Evolutionary conservation across 768 basidiomycete species (phyloP).

Genomic region (Kockovaella imperatae): DNA sequence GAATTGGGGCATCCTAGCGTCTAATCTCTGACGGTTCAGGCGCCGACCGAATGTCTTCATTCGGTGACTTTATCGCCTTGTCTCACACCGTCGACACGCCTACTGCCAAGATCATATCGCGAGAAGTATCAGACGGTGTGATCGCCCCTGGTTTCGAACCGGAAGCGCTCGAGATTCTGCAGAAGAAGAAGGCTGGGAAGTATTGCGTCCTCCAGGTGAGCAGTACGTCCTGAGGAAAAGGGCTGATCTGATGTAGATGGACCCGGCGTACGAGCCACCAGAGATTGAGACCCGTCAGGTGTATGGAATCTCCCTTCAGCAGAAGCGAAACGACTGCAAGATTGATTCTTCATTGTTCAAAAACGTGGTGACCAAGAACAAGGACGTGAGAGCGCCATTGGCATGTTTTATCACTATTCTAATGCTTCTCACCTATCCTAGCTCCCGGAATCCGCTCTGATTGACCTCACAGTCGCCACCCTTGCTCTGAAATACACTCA

Average conservation of each 20-base stretch:
- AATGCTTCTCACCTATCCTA: constrained; percentile 34
- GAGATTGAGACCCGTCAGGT: constrained; percentile 88
- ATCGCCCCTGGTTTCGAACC: constrained; percentile 87
- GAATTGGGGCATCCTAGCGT: constrained; percentile 17
- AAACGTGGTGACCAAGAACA: constrained; percentile 83
- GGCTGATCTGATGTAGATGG: too few relatives aligned
- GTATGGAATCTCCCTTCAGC: constrained; percentile 82
- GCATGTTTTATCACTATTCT: background rate
- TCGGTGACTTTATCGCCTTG: constrained; percentile 96
- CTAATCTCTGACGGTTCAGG: constrained; percentile 48
- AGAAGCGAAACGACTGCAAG: constrained; percentile 81
- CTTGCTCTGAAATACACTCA: constrained; percentile 97
- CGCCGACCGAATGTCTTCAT: constrained; percentile 98
- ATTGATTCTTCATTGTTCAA: constrained; percentile 71
- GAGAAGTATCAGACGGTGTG: constrained; percentile 97
- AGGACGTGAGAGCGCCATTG: constrained; percentile 53
- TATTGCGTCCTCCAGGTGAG: constrained; percentile 90
- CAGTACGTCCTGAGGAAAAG: too few relatives aligned
- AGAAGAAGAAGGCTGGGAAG: constrained; percentile 96
- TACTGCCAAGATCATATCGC: constrained; percentile 93
- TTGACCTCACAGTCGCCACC: constrained; percentile 92
- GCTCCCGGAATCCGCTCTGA: constrained; percentile 68
- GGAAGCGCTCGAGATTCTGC: constrained; percentile 80
- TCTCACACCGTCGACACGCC: constrained; percentile 86
- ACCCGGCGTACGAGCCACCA: constrained; percentile 70